Base-by-base conservation (phyloP, 2,329 filamentous ascomycete species). In the Parascedosporium putredinis region DNA sequence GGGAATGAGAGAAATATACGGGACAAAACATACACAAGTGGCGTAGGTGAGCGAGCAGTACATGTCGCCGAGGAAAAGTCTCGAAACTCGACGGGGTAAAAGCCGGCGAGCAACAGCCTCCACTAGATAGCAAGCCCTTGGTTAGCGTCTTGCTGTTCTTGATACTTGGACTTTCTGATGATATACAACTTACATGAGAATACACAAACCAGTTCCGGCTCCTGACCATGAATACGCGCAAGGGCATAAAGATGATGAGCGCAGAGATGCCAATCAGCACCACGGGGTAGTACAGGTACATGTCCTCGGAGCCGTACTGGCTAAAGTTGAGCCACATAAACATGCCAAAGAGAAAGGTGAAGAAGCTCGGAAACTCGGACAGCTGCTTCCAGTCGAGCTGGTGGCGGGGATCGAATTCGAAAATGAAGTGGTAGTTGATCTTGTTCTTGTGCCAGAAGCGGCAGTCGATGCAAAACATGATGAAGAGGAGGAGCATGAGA, bases 41-140 rank as follows among this genome's bases (percentile, higher is more conserved):
- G 84, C 78, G 65, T 98, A 98, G 5, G 90, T 95, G 50, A 95
- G 73, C 2, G 93, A 97, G 66, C 91, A 97, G 65, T 95, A 95
- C 74, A 97, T 96, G 63, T 98, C 93, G 48, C 93, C 93, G 0
- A 97, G 76, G 66, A 96, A 97, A 98, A 97, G 66, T 98, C 93
- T 51, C 90, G 81, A 64, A 97, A 98, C 63, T 97, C 91, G 46
- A 98, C 93, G 1, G 88, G 88, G 60, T 94, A 96, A 18, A 95
- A 64, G 3, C 90, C 90, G 12, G 91, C 88, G 45, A 91, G 76
- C 49, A 94, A 69, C 16, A 97, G 73, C 53, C 93, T 86, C 78
- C 86, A 94, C 84, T 12, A 3, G 12, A 22, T 14, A 12, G 5
- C 18, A 23, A 22, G 36, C 22, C 22, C n/a, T n/a, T n/a, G n/a